Conservation (phyloP, 352 stramenopile genomes). For the Pythium brassicae region DNA sequence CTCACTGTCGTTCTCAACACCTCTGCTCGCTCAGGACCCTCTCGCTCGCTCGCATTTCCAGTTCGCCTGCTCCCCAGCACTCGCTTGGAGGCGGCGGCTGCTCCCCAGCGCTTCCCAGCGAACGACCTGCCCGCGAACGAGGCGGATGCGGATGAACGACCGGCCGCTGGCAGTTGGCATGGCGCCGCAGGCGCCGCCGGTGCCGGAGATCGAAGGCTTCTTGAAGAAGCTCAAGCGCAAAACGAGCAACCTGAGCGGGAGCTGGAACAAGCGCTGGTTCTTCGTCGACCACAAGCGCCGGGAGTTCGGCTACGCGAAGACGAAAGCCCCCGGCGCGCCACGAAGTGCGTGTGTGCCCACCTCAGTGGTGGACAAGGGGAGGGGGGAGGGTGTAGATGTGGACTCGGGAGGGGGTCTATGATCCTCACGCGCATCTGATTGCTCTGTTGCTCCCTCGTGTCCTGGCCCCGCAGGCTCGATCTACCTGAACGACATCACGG, state of each 20-base stretch:
- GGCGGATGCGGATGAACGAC: slow-evolving; percentile 5
- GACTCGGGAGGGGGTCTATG: too few relatives aligned
- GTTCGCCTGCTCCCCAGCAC: not conserved
- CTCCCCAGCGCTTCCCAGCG: too few relatives aligned
- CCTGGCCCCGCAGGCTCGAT: slow-evolving; percentile 80
- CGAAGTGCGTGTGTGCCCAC: slow-evolving; percentile 30
- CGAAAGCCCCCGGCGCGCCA: slow-evolving; percentile 31
- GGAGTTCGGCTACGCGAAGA: slow-evolving; percentile 74
- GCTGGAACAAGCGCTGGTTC: slow-evolving; percentile 87
- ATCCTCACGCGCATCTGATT: too few relatives aligned
- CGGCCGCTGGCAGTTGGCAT: slow-evolving; percentile 8
- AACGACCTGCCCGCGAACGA: too few relatives aligned
- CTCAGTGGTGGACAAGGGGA: too few relatives aligned
- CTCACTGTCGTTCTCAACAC: too few relatives aligned
- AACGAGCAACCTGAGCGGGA: slow-evolving; percentile 65
- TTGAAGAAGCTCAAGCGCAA: slow-evolving; percentile 89
- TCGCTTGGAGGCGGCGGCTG: not conserved
- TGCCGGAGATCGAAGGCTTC: slow-evolving; percentile 79
- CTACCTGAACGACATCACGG: slow-evolving; percentile 85
- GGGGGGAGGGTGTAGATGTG: too few relatives aligned
- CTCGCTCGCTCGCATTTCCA: slow-evolving; percentile 1
- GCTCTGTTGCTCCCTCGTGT: not conserved
- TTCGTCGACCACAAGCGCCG: slow-evolving; percentile 71
- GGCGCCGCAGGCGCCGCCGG: slow-evolving; percentile 39
- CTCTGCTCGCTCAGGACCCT: too few relatives aligned